Evolutionary conservation across 2,329 filamentous ascomycete species (phyloP), one percentile per base, ranked within the genome.

Genomic region (Colletotrichum sansevieriae): DNA sequence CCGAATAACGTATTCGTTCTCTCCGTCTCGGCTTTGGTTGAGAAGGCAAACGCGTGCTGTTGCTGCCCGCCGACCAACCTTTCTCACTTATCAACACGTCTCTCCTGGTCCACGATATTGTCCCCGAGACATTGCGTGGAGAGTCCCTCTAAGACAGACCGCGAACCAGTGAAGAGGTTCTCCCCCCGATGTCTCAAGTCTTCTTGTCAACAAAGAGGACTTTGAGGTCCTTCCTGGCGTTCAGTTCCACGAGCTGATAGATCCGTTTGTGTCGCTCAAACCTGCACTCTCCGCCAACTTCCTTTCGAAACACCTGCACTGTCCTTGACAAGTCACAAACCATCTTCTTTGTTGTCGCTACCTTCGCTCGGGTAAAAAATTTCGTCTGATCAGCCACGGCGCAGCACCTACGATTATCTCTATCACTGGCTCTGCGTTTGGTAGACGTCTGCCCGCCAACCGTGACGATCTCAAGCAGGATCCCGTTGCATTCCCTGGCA

Each of bases 101-200:
- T 46, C 20, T 54, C 47, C 43, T 57, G 59, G 43, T 63, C 59
- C 56, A 57, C 59, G 39, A 52, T n/a, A 44, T 64, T 51, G 22
- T 70, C 47, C 44, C 63, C 70, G 49, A 66, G 69, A 71, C 65
- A 63, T 57, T 68, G 67, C 62, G 66, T 65, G 65, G 61, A 72
- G 58, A 71, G 61, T 70, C 69, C 62, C 56, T 58, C 56, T 55
- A 69, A 61, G 65, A 63, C 70, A 58, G 47, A 65, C 60, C 61
- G 47, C 67, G 71, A 70, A 71, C 70, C 64, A 75, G 71, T 74
- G 73, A 72, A 74, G 65, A 73, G 72, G 73, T 59, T 58, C 63
- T 65, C 65, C 72, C 69, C 64, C 74, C 72, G 65, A 74, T 78
- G 78, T 79, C 77, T 78, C 74, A 77, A 71, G 71, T 71, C 65